Percentiles rank a stretch among this genome's conserved stretches.
Evolutionary conservation across 164 flowering plant genomes (phyloP).

Genomic region (Nymphaea colorata): DNA sequence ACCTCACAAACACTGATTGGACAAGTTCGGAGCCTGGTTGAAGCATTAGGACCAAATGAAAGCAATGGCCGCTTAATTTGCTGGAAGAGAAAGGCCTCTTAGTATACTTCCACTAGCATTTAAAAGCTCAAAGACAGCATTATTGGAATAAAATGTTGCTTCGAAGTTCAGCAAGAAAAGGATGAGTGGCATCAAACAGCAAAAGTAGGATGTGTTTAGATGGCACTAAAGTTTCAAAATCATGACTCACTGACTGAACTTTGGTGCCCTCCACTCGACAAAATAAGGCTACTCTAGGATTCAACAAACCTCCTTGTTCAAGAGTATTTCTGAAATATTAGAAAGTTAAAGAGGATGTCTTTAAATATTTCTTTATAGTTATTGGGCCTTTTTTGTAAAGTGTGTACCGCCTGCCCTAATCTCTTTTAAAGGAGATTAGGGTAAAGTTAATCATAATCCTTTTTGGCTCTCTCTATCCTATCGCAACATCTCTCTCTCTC

Average conservation of each 20-base stretch:
- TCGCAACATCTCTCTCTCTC: too few relatives aligned
- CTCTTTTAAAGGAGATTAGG: too few relatives aligned
- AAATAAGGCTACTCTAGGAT: background rate
- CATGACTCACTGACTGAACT: background rate
- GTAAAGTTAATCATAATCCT: too few relatives aligned
- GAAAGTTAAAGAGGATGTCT: too few relatives aligned
- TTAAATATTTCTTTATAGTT: too few relatives aligned
- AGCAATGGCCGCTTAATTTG: slow-evolving; percentile 80
- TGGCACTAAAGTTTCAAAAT: too few relatives aligned
- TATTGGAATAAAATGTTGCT: background rate
- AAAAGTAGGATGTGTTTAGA: background rate
- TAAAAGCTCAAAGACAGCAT: background rate
- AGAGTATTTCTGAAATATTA: too few relatives aligned
- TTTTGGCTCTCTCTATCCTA: too few relatives aligned
- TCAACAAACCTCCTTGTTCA: too few relatives aligned
- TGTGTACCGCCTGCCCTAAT: too few relatives aligned
- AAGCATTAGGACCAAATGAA: slow-evolving; percentile 92
- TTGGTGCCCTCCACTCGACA: background rate
- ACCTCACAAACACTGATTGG: slow-evolving; percentile 87
- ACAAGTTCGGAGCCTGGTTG: slow-evolving; percentile 59
- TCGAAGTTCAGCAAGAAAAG: background rate
- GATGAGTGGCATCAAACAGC: background rate
- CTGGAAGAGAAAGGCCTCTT: slow-evolving; percentile 24
- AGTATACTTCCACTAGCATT: background rate
- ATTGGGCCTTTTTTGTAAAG: too few relatives aligned